Conservation (phyloP, 441 rosid species). For the Erodium moschatum region DNA sequence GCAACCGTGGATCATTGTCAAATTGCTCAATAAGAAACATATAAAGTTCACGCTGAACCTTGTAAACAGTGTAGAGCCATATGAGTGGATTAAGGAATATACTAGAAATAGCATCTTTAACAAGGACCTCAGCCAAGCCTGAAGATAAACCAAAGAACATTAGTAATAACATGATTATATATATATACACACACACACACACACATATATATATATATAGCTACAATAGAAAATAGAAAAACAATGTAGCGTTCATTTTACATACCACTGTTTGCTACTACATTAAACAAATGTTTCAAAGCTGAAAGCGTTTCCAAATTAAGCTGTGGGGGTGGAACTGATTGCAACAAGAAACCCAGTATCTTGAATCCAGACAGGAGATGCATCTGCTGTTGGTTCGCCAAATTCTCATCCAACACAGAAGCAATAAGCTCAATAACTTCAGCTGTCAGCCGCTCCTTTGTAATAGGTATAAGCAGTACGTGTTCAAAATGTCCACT, state of each 20-base stretch:
- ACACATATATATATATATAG: background rate
- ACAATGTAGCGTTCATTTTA: constrained; percentile 20
- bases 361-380: constrained; percentile 88
- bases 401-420: constrained; percentile 85
- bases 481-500: constrained; percentile 39
- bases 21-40: constrained; percentile 91
- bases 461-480: constrained; percentile 51
- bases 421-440: constrained; percentile 94
- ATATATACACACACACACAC: too few relatives aligned
- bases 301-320: constrained; percentile 91
- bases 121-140: constrained; percentile 80
- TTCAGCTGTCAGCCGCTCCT: constrained; percentile 89
- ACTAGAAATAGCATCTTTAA: constrained; percentile 76
- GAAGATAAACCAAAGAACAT: constrained; percentile 23
- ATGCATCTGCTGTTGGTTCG: constrained; percentile 96
- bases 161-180: constrained; percentile 1
- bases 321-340: constrained; percentile 84
- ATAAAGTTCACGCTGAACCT: constrained; percentile 93
- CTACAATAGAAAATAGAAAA: background rate
- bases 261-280: constrained; percentile 70
- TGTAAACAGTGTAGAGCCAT: constrained; percentile 72
- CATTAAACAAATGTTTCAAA: constrained; percentile 73
- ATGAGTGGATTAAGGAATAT: constrained; percentile 88
- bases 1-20: constrained; percentile 79
- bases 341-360: constrained; percentile 88